These are phyloP conservation scores for Apophysomyces elegans DNA, from an alignment of 371 early-diverging fungal species.

Conservation along the genomic window DNA sequence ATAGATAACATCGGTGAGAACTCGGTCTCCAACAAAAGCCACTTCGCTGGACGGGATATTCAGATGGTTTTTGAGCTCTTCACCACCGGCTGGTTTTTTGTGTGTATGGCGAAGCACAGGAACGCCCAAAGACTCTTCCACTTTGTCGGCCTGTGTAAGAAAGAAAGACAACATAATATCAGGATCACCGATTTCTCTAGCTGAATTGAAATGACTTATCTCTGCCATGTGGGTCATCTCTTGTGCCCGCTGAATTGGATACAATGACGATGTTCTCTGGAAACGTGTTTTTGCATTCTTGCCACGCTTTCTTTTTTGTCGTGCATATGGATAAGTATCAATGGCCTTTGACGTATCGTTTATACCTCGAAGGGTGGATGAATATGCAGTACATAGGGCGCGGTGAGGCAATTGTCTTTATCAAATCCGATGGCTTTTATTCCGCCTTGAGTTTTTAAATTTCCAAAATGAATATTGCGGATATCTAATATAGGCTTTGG, in stretches of 20 bases:
- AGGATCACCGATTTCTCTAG: neutral
- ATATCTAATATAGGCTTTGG: slow-evolving; percentile 55
- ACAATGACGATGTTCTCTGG: slow-evolving; percentile 72
- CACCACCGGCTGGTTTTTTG: slow-evolving; percentile 87
- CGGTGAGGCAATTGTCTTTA: slow-evolving; percentile 94
- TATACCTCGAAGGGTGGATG: slow-evolving; percentile 73
- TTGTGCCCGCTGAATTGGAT: slow-evolving; percentile 95
- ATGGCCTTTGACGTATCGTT: neutral
- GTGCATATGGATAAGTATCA: neutral
- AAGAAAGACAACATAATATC: slow-evolving; percentile 7
- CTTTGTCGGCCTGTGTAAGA: slow-evolving; percentile 40
- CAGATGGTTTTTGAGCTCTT: slow-evolving; percentile 46
- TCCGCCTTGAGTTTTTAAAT: slow-evolving; percentile 58
- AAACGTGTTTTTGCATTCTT: slow-evolving; percentile 66
- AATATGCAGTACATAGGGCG: slow-evolving; percentile 75
- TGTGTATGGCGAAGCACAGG: slow-evolving; percentile 62
- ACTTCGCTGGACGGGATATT: slow-evolving; percentile 46
- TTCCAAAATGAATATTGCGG: slow-evolving; percentile 65
- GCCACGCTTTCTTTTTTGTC: slow-evolving; percentile 65
- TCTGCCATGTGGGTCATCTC: slow-evolving; percentile 67
- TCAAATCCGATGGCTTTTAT: slow-evolving; percentile 82
- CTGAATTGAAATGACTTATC: slow-evolving; percentile 39
- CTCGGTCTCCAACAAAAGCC: slow-evolving; percentile 88
- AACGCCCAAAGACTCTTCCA: slow-evolving; percentile 56
- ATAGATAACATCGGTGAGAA: slow-evolving; percentile 87